phyloP scores from a whole-genome alignment of 306 rosid genomes.

The Medicago ruthenica region DNA sequence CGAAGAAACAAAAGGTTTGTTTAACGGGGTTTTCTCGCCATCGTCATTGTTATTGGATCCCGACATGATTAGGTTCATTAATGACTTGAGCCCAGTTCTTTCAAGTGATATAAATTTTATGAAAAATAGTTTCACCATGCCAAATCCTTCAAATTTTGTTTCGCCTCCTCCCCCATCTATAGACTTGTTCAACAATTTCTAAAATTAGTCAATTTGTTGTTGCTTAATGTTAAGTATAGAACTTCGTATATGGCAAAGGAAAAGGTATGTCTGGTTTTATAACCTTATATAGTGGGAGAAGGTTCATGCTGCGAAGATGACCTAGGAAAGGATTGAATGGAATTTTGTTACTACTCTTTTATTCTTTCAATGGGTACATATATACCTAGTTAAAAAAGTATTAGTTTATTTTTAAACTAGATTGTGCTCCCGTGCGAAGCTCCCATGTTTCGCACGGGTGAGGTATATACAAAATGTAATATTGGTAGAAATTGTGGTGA shows the following conservation, averaged over 20 bases:
- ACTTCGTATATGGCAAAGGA: background rate
- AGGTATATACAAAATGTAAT: too few relatives aligned
- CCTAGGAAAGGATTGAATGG: background rate
- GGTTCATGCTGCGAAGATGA: background rate
- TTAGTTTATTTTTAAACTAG: too few relatives aligned
- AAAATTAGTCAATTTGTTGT: constrained; percentile 18
- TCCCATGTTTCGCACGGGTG: too few relatives aligned
- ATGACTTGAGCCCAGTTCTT: constrained; percentile 62
- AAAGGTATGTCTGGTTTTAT: background rate
- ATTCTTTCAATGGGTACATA: background rate
- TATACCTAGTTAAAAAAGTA: too few relatives aligned
- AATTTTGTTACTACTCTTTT: background rate
- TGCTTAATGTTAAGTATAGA: background rate
- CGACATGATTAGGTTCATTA: constrained; percentile 49
- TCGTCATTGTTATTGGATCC: constrained; percentile 38
- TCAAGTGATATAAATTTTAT: constrained; percentile 48
- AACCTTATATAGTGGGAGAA: background rate
- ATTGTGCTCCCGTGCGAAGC: too few relatives aligned
- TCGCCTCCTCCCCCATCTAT: constrained; percentile 50
- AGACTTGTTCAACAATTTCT: constrained; percentile 70
- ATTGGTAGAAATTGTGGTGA: too few relatives aligned
- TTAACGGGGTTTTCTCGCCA: constrained; percentile 23
- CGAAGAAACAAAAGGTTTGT: background rate
- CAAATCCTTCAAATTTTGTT: constrained; percentile 57
- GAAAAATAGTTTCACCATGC: constrained; percentile 61